Evolutionary conservation across 805 yeast genomes (phyloP).

Genomic region (Teunomyces gatunensis): DNA sequence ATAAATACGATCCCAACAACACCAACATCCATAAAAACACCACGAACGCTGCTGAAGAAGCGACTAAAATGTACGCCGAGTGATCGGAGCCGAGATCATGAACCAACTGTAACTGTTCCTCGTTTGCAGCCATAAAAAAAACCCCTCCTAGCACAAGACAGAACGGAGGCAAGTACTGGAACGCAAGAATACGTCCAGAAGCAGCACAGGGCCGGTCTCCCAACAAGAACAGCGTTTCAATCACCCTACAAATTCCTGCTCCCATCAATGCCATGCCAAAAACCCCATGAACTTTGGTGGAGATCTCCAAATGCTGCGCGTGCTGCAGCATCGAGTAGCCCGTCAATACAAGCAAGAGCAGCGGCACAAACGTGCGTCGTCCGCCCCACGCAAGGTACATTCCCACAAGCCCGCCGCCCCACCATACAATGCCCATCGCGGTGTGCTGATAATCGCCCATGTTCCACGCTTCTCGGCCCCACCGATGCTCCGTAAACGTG

Average conservation of each 20-base stretch:
- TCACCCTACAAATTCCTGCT: constrained; percentile 73
- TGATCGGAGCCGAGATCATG: constrained; percentile 78
- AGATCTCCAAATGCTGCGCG: constrained; percentile 67
- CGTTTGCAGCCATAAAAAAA: constrained; percentile 88
- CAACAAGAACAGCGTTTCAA: constrained; percentile 78
- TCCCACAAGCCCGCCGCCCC: constrained; percentile 91
- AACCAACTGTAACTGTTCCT: constrained; percentile 76
- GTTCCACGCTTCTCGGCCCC: constrained; percentile 87
- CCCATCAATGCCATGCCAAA: constrained; percentile 79
- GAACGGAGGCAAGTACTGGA: constrained; percentile 87
- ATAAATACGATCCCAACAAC: constrained; percentile 58
- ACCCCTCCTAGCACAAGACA: constrained; percentile 75
- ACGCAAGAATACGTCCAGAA: constrained; percentile 52
- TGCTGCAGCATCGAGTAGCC: constrained; percentile 96
- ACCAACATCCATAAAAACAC: constrained; percentile 63
- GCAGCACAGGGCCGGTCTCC: constrained; percentile 49
- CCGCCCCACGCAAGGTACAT: constrained; percentile 61
- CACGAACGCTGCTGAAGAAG: constrained; percentile 70
- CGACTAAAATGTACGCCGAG: constrained; percentile 72
- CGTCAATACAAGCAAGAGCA: constrained; percentile 77
- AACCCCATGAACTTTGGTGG: constrained; percentile 84
- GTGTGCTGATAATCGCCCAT: constrained; percentile 96
- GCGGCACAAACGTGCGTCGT: constrained; percentile 74
- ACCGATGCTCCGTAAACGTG: constrained; percentile 94
- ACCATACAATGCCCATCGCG: constrained; percentile 94